These are phyloP conservation scores for Hypoxylon sp. DNA, from an alignment of 2,329 filamentous ascomycete genomes.

Conservation along the genomic window DNA sequence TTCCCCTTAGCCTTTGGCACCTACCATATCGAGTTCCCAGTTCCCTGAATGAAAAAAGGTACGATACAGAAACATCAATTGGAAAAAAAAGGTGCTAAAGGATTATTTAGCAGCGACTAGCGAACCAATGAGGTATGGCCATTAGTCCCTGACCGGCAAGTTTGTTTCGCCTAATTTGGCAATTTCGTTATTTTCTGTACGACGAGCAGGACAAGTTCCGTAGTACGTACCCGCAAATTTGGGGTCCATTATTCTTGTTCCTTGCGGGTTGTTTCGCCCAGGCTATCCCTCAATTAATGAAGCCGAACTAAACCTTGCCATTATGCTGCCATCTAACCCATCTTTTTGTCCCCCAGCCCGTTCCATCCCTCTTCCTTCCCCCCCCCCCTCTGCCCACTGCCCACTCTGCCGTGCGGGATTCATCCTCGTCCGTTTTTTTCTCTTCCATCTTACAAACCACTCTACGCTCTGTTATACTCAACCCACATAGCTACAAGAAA, in stretches of 20 bases:
- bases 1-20: constrained; percentile 14
- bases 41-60: constrained; percentile 21
- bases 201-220: constrained; percentile 12
- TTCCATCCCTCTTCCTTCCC: too few relatives aligned
- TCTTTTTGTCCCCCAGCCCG: too few relatives aligned
- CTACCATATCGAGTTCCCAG: constrained; percentile 29
- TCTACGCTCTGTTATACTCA: constrained; percentile 27
- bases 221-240: constrained; percentile 36
- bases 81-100: constrained; percentile 26
- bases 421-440: constrained; percentile 35
- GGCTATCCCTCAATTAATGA: constrained; percentile 45
- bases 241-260: constrained; percentile 28
- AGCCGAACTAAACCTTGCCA: constrained; percentile 37
- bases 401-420: constrained; percentile 28
- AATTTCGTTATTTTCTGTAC: constrained; percentile 36
- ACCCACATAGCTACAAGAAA: constrained; percentile 18
- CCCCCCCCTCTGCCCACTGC: constrained; percentile 30
- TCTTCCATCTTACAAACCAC: constrained; percentile 20
- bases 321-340: constrained; percentile 30
- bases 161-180: constrained; percentile 44
- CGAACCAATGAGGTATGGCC: constrained; percentile 29
- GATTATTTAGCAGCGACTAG: constrained; percentile 45
- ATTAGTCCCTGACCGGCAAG: constrained; percentile 26
- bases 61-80: constrained; percentile 11
- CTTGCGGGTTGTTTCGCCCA: constrained; percentile 42